Evolutionary conservation across 306 rosid genomes (phyloP).

Genomic region (Clitoria ternatea): DNA sequence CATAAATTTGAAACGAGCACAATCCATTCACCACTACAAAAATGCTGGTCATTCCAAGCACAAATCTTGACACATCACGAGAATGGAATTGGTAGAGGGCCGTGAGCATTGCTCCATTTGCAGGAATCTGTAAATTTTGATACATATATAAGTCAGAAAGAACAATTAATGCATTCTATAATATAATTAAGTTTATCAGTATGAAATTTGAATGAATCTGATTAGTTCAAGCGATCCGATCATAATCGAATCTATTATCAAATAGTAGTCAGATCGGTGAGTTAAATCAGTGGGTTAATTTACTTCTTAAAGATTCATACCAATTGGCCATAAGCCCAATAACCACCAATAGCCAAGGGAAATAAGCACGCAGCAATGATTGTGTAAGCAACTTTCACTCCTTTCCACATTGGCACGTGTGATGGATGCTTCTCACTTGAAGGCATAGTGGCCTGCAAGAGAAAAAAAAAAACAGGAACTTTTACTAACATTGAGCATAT

Average conservation of each 20-base stretch:
- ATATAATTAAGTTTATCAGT: too few species aligned
- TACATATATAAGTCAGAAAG: neutral
- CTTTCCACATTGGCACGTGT: constrained; percentile 55
- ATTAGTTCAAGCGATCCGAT: too few species aligned
- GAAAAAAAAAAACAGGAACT: neutral
- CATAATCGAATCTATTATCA: too few species aligned
- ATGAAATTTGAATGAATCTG: too few species aligned
- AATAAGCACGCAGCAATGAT: constrained; percentile 44
- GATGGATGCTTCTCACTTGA: constrained; percentile 60
- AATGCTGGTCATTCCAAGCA: constrained; percentile 30
- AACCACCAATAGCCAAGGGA: constrained; percentile 52
- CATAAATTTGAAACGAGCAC: constrained; percentile 51
- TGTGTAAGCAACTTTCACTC: constrained; percentile 45
- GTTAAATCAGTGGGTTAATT: too few species aligned
- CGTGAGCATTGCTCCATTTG: constrained; percentile 41
- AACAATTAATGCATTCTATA: neutral
- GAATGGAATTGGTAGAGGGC: constrained; percentile 43
- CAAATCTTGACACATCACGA: constrained; percentile 37
- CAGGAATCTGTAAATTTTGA: constrained; percentile 34
- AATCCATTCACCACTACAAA: constrained; percentile 41
- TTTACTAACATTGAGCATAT: neutral
- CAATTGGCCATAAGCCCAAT: constrained; percentile 53
- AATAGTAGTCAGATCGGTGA: too few species aligned
- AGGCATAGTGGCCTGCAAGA: constrained; percentile 52
- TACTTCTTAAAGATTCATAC: constrained; percentile 28